Base-by-base conservation (phyloP, 352 stramenopile genomes). In the Aphanomyces invadans region DNA sequence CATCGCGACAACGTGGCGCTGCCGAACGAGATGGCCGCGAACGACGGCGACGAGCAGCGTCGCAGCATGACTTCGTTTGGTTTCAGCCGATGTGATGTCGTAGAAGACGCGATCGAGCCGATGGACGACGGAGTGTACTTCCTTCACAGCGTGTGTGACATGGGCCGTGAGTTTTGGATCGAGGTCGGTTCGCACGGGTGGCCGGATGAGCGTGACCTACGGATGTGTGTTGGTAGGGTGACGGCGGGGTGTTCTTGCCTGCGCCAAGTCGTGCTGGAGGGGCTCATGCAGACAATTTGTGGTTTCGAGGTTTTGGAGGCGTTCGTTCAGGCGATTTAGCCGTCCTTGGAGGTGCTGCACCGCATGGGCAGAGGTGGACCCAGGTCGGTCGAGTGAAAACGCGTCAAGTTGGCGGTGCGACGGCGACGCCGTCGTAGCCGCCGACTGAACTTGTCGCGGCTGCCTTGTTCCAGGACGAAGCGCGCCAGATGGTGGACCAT, bases 31-130 rank as follows among this genome's bases (percentile, higher is more conserved):
- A 65, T 88, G 88, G 0, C 71, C 72, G 21, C 81, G 76, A 25
- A 71, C 73, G 29, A 86, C 69, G 67, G 80, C 81, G 9, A 78
- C 67, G 46, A 92, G 81, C 64, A 79, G 79, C 11, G 83, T 90
- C 36, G 83, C 83, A 4, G 83, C 78, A 15, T 87, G 60, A 32
- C 89, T 79, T 2, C 81, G 80, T 57, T 89, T 82, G 70, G 87
- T 89, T 62, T 88, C 83, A 7, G 76, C 80, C 10, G 83, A 82
- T 3, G 81, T 82, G 3, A 88, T 79, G 59, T 90, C 83, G 52
- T 87, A 81, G 62, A 90, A 92, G 11, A 90, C 83, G 44, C 82
- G 82, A 46, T 92, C 83, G 7, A 90, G 74, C 1, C 83, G 70
- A 1, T 79, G 78, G 7, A 88, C 73, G 0, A 79, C 88, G 21